A percentile compares a stretch with the other conserved stretches of the same genome.
phyloP scores from a whole-genome alignment of 192 early-diverging fungal genomes.

The Helicostylum pulchrum region DNA sequence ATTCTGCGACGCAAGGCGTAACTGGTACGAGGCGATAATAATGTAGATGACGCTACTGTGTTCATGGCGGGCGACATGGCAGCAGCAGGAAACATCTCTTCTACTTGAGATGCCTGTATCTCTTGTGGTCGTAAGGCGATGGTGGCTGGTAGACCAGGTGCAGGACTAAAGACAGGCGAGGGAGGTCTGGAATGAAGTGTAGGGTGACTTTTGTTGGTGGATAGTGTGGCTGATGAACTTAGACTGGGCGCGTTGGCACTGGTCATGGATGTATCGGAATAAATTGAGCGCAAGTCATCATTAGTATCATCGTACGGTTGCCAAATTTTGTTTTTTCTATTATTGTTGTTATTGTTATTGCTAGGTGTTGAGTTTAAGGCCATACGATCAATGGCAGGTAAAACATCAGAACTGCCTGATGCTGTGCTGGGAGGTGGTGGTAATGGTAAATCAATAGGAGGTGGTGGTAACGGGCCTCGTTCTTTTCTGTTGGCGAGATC shows the following conservation, averaged over 20 bases:
- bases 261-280: constrained; percentile 13
- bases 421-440: neutral
- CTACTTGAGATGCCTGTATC: constrained; percentile 5
- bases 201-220: constrained; percentile 17
- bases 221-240: constrained; percentile 20
- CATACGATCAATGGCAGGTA: constrained; percentile 10
- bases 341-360: neutral
- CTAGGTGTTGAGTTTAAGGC: neutral
- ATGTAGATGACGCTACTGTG: constrained; percentile 26
- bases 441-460: neutral
- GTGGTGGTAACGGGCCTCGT: neutral
- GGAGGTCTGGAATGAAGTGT: constrained; percentile 26
- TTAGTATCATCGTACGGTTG: neutral
- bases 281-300: constrained; percentile 17
- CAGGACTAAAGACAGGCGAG: constrained; percentile 27
- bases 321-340: neutral
- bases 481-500: constrained; percentile 23
- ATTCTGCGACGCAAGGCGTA: constrained; percentile 7
- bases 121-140: constrained; percentile 21
- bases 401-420: constrained; percentile 2
- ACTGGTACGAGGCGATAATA: constrained; percentile 22
- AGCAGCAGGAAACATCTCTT: constrained; percentile 15
- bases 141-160: constrained; percentile 26
- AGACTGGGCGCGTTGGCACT: constrained; percentile 28
- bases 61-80: constrained; percentile 22